Evolutionary conservation across 1,139 yeast species (phyloP), one percentile per base, ranked within the genome.

Genomic region (Yamadazyma songkhlaensis): DNA sequence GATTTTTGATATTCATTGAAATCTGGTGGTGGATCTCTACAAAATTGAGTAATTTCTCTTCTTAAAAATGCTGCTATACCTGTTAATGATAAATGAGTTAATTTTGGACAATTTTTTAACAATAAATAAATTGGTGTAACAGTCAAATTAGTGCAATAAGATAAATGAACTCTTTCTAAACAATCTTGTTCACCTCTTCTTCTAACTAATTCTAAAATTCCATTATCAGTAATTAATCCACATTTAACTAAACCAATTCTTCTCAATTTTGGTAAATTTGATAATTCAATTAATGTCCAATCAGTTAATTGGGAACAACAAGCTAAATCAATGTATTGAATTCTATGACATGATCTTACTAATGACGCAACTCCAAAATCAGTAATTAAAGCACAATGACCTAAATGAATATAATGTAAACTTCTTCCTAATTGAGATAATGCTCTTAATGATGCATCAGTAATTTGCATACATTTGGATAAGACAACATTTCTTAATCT

Each of bases 241-340:
- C 98, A 92, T 59, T 90, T 90, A 21, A 92, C 98, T 39, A 92
- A 68, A 0, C 98, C 98, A 34, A 92, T 89, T 60, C 98, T 77
- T 53, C 95, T 79, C 49, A 92, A 71, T 53, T 85, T 81, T 10
- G 95, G 90, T 46, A 92, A 68, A 37, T 76, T 77, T 2, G 95
- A 80, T 47, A 92, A 67, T 53, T 85, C 96, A 36, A 78, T 75
- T 35, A 92, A 77, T 0, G 96, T 83, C 56, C 81, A 77, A 62
- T 92, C 90, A 2, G 97, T 90, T 40, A 92, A 72, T 58, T 88
- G 95, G 2, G 84, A 74, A 59, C 98, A 92, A 59, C 97, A 89
- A 14, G 97, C 97, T 47, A 92, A 77, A 64, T 92, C 98, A 47
- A 92, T 88, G 59, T 90, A 92, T 53, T 89, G 95, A 40, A 92